A percentile compares a stretch with the other conserved stretches of the same genome.
phyloP scores from a whole-genome alignment of 441 rosid genomes.

The Pelargonium citronellum region DNA sequence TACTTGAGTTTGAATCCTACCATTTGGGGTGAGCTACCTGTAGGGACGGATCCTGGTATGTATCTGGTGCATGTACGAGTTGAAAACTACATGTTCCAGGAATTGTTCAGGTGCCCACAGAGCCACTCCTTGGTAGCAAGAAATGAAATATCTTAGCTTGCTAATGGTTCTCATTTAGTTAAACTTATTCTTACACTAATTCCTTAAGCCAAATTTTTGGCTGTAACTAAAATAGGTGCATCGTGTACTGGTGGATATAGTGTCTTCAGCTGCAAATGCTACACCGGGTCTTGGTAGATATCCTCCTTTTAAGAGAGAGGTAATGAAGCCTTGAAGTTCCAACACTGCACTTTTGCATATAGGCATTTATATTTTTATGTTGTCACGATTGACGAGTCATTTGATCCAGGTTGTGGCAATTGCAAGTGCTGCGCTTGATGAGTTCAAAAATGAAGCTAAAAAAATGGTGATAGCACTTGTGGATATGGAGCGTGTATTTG shows the following conservation, averaged over 20 bases:
- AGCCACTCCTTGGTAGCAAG: too few species aligned
- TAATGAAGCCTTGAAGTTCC: conserved; percentile 23
- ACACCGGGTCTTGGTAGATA: conserved; percentile 97
- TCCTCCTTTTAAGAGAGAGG: conserved; percentile 95
- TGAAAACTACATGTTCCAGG: too few species aligned
- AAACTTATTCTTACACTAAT: conserved; percentile 2
- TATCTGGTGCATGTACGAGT: too few species aligned
- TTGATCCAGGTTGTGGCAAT: conserved; percentile 64
- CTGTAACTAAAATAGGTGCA: conserved; percentile 53
- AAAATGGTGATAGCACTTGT: conserved; percentile 94
- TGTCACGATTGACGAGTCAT: conserved; percentile 16
- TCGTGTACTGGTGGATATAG: conserved; percentile 82
- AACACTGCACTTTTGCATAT: conserved; percentile 14
- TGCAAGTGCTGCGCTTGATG: conserved; percentile 82
- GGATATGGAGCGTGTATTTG: conserved; percentile 98
- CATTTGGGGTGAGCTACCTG: too few species aligned
- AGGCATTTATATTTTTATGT: conserved; percentile 13
- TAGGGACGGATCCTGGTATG: too few species aligned
- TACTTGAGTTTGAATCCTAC: not conserved
- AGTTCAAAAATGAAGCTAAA: conserved; percentile 75
- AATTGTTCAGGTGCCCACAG: too few species aligned
- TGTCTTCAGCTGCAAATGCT: conserved; percentile 75
- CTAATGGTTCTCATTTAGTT: conserved; percentile 13
- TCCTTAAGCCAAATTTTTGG: conserved; percentile 15
- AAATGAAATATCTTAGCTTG: too few species aligned